phyloP scores from a whole-genome alignment of 2,329 filamentous ascomycete species.

The Plenodomus tracheiphilus region DNA sequence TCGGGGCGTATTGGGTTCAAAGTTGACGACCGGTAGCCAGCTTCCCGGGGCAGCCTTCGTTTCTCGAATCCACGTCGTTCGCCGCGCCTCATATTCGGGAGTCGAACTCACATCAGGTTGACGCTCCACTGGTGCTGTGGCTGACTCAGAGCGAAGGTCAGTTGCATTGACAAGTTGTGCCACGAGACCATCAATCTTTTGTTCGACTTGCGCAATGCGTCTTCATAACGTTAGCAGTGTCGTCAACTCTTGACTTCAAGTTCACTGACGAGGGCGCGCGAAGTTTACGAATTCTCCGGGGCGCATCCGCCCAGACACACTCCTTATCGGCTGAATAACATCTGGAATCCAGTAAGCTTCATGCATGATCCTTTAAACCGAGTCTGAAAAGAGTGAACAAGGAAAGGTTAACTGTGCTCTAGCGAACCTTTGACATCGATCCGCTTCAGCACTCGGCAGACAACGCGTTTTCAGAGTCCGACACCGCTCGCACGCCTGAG shows the following conservation, averaged over 20 bases:
- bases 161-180: conserved; percentile 30
- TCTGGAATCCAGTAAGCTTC: conserved; percentile 2
- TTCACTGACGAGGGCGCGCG: conserved; percentile 39
- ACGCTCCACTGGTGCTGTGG: neutral
- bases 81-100: neutral
- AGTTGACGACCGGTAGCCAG: conserved; percentile 33
- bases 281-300: conserved; percentile 28
- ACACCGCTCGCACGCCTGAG: conserved; percentile 40
- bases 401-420: neutral
- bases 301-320: conserved; percentile 38
- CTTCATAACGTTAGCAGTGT: conserved; percentile 12
- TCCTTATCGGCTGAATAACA: conserved; percentile 31
- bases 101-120: neutral
- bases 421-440: conserved; percentile 36
- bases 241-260: neutral
- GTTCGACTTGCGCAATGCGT: conserved; percentile 42
- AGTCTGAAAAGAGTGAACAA: neutral
- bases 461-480: conserved; percentile 40
- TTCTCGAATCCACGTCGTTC: conserved; percentile 2
- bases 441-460: conserved; percentile 32
- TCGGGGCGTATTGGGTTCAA: conserved; percentile 14
- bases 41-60: conserved; percentile 24
- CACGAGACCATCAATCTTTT: conserved; percentile 42
- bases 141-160: neutral
- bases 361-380: neutral